A percentile compares a stretch with the other conserved stretches of the same genome.
Conservation (phyloP, 2,329 filamentous ascomycete species). For the Claviceps citrina region DNA sequence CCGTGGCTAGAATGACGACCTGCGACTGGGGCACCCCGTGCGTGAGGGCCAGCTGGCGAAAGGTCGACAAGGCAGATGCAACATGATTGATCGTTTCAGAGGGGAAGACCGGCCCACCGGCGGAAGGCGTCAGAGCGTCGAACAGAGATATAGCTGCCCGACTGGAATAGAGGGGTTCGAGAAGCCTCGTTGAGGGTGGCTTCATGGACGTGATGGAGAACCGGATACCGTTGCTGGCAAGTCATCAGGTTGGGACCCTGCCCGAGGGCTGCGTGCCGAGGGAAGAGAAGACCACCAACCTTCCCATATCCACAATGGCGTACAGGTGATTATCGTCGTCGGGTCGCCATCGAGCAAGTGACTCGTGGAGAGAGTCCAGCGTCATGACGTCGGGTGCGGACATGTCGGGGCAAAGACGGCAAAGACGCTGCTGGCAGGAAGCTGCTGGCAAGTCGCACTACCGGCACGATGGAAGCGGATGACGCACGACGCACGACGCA, state of each 20-base stretch:
- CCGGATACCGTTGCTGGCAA: constrained; percentile 68
- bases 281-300: constrained; percentile 22
- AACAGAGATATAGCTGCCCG: constrained; percentile 74
- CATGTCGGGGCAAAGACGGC: no score
- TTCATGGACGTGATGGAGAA: constrained; percentile 79
- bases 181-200: constrained; percentile 52
- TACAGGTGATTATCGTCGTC: constrained; percentile 33
- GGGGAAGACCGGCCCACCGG: constrained; percentile 28
- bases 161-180: constrained; percentile 64
- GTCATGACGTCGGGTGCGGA: constrained; percentile 29
- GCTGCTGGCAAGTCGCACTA: background rate
- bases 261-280: background rate
- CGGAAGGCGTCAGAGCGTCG: constrained; percentile 52
- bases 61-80: constrained; percentile 49
- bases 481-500: background rate
- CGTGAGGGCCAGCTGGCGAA: constrained; percentile 53
- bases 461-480: background rate
- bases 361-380: constrained; percentile 34
- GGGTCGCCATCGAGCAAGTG: constrained; percentile 33
- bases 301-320: constrained; percentile 46
- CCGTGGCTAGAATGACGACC: constrained; percentile 68
- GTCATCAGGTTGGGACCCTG: background rate
- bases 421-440: no score
- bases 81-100: constrained; percentile 48
- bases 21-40: constrained; percentile 51